A percentile compares a stretch with the other conserved stretches of the same genome.
phyloP scores from a whole-genome alignment of 2,329 filamentous ascomycete genomes.

The Celoporthe dispersa region DNA sequence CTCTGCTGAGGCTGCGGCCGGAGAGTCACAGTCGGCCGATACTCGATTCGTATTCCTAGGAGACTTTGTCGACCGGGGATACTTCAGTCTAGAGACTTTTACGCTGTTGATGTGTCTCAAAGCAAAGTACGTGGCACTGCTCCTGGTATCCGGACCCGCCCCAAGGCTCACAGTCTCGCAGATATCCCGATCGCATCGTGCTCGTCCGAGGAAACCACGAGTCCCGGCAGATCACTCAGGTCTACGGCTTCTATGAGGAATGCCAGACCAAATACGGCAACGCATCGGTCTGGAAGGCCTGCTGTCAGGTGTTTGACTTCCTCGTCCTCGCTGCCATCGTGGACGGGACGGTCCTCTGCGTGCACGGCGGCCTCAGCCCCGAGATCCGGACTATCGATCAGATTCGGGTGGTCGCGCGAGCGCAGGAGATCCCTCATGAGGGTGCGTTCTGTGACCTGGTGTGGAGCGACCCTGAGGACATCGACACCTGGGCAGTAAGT shows the following conservation, averaged over 20 bases:
- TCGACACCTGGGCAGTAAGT: slow-evolving; percentile 94
- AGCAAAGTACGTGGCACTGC: slow-evolving; percentile 54
- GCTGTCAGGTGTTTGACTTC: slow-evolving; percentile 99
- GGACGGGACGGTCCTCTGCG: slow-evolving; percentile 97
- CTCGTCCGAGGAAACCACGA: slow-evolving; percentile 98
- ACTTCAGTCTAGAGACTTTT: slow-evolving; percentile 98
- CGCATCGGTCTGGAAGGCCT: slow-evolving; percentile 99
- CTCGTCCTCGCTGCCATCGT: slow-evolving; percentile 96
- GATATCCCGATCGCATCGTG: slow-evolving; percentile 93
- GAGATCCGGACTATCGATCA: slow-evolving; percentile 98
- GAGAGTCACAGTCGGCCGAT: slow-evolving; percentile 53
- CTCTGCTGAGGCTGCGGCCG: slow-evolving; percentile 41
- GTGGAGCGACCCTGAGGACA: slow-evolving; percentile 97
- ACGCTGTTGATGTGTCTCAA: slow-evolving; percentile 96
- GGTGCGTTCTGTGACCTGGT: slow-evolving; percentile 98
- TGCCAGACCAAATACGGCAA: slow-evolving; percentile 98
- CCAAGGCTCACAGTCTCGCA: slow-evolving; percentile 51
- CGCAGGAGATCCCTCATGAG: slow-evolving; percentile 97
- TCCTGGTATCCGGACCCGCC: slow-evolving; percentile 9
- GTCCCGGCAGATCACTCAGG: slow-evolving; percentile 95
- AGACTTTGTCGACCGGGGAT: slow-evolving; percentile 95
- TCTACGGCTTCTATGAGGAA: slow-evolving; percentile 98
- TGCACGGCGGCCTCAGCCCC: slow-evolving; percentile 87
- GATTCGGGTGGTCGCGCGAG: slow-evolving; percentile 97
- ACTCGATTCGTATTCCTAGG: slow-evolving; percentile 69